Evolutionary conservation across 73 alveolate genomes (phyloP).

Genomic region (Paramecium caudatum): DNA sequence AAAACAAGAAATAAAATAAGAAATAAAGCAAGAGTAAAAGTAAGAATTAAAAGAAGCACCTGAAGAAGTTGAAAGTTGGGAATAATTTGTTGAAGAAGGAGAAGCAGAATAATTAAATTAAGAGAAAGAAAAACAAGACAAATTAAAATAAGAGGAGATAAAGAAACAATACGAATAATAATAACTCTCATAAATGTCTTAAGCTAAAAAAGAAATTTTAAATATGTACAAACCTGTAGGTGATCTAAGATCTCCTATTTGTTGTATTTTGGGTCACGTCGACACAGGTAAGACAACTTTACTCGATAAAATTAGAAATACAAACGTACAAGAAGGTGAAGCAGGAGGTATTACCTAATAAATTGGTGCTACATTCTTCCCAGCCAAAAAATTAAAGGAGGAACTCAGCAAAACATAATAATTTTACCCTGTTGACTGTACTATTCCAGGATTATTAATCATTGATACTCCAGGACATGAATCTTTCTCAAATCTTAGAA

Average conservation of each 20-base stretch:
- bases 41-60: constrained; percentile 71
- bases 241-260: constrained; percentile 92
- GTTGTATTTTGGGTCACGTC: constrained; percentile 99
- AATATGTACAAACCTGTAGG: constrained; percentile 68
- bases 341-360: constrained; percentile 99
- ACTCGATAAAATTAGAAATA: constrained; percentile 98
- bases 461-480: constrained; percentile 99
- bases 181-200: background rate
- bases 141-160: constrained; percentile 57
- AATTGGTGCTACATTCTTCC: constrained; percentile 99
- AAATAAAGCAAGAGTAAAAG: constrained; percentile 53
- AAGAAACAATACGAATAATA: constrained; percentile 22
- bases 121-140: constrained; percentile 35
- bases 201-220: constrained; percentile 35
- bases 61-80: constrained; percentile 70
- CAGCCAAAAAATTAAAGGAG: constrained; percentile 88
- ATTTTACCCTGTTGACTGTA: constrained; percentile 75
- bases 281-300: constrained; percentile 99
- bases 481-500: constrained; percentile 98
- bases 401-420: constrained; percentile 80
- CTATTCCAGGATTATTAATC: constrained; percentile 98
- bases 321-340: constrained; percentile 93
- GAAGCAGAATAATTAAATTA: constrained; percentile 28
- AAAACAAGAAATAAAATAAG: constrained; percentile 29
- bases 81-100: constrained; percentile 68